Evolutionary conservation across 2,329 filamentous ascomycete genomes (phyloP), one percentile per base, ranked within the genome.

Genomic region (Westerdykella aurantiaca): DNA sequence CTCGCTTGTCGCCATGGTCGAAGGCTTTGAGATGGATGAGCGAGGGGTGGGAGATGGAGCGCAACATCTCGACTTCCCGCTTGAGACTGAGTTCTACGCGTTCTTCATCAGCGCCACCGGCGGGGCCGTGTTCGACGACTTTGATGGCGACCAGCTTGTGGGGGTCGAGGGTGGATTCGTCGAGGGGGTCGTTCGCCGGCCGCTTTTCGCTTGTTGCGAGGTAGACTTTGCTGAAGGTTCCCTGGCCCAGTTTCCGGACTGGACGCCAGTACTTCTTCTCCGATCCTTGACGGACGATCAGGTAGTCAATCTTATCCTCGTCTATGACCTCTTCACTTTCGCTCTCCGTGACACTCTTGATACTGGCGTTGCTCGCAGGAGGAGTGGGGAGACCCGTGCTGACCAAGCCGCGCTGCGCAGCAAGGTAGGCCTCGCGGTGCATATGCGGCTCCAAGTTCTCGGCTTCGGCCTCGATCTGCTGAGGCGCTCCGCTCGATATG

Each of bases 171-270:
- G 63, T 50, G 34, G 69, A 62, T 62, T 76, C 74, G 57, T 73
- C 60, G 61, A 66, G 69, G 50, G 61, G 69, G 61, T 55, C 63
- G 51, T 52, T 67, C 57, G 56, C 59, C 45, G 56, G 55, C 23
- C 69, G 68, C 34, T 81, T 77, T 61, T 94, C 82, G 57, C 86
- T 88, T 10, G 90, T 95, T 4, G 90, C 93, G 34, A 98, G 75
- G 70, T 94, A 85, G 16, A 98, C 93, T 59, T 87, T 87, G 64
- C 90, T 96, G 66, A 98, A 98, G 0, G 93, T 96, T 31, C 93
- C 93, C 57, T 95, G 88, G 5, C 93, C 93, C 5, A 98, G 77
- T 51, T 83, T 73, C 46, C 86, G 84, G 33, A 98, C 70, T 11
- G 85, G 85, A 52, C 86, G 80, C 82, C 93, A 98, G 16, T 81